Evolutionary conservation across 2,329 filamentous ascomycete species (phyloP).

Genomic region (Apiospora rasikravindrae): DNA sequence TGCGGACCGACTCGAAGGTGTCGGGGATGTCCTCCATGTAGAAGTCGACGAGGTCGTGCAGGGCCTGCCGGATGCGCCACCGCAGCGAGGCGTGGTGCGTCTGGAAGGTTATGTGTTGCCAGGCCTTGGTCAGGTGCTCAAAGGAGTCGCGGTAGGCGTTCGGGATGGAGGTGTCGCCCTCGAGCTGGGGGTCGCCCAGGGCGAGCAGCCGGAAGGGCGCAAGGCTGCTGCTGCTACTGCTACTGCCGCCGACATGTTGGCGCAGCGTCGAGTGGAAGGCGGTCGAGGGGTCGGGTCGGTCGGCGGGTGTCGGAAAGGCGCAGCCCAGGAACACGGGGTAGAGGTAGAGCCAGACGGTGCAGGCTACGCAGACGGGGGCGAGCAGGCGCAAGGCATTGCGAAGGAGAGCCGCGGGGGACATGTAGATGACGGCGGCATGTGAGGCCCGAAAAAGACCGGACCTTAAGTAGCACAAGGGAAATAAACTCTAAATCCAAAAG

Average conservation of each 20-base stretch:
- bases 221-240: slow-evolving; percentile 31
- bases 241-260: slow-evolving; percentile 37
- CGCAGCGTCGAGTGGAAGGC: slow-evolving; percentile 46
- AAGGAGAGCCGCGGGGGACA: slow-evolving; percentile 58
- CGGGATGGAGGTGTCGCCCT: slow-evolving; percentile 86
- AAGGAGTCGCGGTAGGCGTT: slow-evolving; percentile 58
- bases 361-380: slow-evolving; percentile 70
- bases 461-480: background rate
- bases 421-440: slow-evolving; percentile 49
- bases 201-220: slow-evolving; percentile 88
- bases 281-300: slow-evolving; percentile 26
- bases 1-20: slow-evolving; percentile 70
- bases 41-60: slow-evolving; percentile 67
- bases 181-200: slow-evolving; percentile 90
- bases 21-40: slow-evolving; percentile 71
- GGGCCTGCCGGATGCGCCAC: slow-evolving; percentile 56
- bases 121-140: slow-evolving; percentile 56
- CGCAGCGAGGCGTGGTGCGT: slow-evolving; percentile 52
- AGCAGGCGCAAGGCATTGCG: slow-evolving; percentile 62
- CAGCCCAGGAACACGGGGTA: slow-evolving; percentile 84
- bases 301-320: slow-evolving; percentile 69
- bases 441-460: slow-evolving; percentile 36
- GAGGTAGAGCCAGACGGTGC: slow-evolving; percentile 81
- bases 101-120: slow-evolving; percentile 54
- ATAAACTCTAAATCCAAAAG: background rate